Conservation (phyloP, 352 stramenopile genomes). For the Phytophthora sp. region DNA sequence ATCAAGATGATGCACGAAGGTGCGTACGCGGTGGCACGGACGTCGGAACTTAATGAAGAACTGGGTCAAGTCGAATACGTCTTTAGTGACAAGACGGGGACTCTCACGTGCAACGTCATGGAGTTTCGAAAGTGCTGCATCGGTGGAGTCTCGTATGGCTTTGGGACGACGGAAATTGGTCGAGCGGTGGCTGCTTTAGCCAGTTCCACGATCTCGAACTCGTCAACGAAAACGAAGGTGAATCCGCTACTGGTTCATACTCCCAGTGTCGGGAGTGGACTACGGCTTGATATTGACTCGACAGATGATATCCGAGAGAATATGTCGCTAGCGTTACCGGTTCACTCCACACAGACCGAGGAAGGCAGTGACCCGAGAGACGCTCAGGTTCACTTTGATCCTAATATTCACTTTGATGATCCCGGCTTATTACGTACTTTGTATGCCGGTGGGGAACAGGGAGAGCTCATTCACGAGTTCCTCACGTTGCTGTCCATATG, state of each 20-base stretch:
- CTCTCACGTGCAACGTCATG: constrained; percentile 99
- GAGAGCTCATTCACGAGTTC: constrained; percentile 61
- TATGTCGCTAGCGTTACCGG: constrained; percentile 3
- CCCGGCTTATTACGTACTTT: constrained; percentile 45
- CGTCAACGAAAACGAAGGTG: constrained; percentile 23
- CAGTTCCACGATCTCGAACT: neutral
- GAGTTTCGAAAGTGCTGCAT: constrained; percentile 94
- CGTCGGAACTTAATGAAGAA: constrained; percentile 92
- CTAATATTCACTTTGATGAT: constrained; percentile 65
- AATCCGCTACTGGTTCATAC: constrained; percentile 6
- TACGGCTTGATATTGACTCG: constrained; percentile 31
- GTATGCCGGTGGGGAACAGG: constrained; percentile 41
- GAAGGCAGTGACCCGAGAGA: constrained; percentile 29
- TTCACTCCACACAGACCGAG: neutral
- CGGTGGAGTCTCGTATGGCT: constrained; percentile 81
- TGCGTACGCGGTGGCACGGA: constrained; percentile 75
- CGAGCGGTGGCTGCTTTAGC: constrained; percentile 89
- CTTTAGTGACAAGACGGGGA: constrained; percentile 99
- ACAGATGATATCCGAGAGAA: constrained; percentile 28
- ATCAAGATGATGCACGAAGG: constrained; percentile 86
- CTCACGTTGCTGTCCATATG: constrained; percentile 63
- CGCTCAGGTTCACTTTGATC: constrained; percentile 60
- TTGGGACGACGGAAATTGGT: constrained; percentile 90
- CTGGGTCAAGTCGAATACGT: constrained; percentile 97
- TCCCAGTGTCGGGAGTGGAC: constrained; percentile 1